Evolutionary conservation across 352 stramenopile genomes (phyloP).

Genomic region (Pythium brassicae): DNA sequence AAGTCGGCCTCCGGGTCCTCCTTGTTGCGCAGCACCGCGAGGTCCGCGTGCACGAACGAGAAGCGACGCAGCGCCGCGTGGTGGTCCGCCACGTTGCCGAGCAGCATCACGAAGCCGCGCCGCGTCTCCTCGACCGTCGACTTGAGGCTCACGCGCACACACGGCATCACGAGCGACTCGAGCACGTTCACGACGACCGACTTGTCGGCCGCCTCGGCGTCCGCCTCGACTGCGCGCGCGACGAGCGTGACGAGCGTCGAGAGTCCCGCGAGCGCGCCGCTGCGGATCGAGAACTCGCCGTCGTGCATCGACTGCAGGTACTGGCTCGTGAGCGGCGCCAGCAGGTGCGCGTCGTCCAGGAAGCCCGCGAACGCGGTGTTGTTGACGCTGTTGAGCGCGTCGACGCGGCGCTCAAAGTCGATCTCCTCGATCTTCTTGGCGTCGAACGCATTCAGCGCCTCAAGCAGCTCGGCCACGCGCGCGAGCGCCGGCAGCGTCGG

Average conservation of each 20-base stretch:
- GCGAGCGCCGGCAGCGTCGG: conserved; percentile 24
- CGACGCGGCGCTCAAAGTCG: conserved; percentile 77
- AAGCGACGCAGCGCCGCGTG: conserved; percentile 24
- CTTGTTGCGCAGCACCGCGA: conserved; percentile 64
- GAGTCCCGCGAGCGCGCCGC: conserved; percentile 52
- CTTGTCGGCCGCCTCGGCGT: conserved; percentile 18
- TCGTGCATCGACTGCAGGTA: conserved; percentile 84
- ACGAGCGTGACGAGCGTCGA: conserved; percentile 49
- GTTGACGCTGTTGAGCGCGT: conserved; percentile 70
- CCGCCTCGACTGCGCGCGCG: conserved; percentile 22
- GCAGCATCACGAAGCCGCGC: conserved; percentile 80
- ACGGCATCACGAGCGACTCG: conserved; percentile 87
- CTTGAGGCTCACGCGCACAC: conserved; percentile 77
- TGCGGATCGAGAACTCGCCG: conserved; percentile 79
- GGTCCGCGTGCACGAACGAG: conserved; percentile 62
- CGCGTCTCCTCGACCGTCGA: conserved; percentile 70
- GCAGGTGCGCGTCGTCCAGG: conserved; percentile 44
- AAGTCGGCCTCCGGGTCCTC: conserved; percentile 96
- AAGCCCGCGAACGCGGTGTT: conserved; percentile 57
- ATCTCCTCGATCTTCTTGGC: conserved; percentile 77
- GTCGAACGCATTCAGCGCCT: conserved; percentile 75
- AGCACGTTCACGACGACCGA: conserved; percentile 67
- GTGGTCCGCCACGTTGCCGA: conserved; percentile 67
- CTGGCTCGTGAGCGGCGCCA: conserved; percentile 77
- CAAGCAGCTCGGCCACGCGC: conserved; percentile 41